Percentiles rank a stretch among this genome's conserved stretches.
These are phyloP conservation scores for Abrus precatorius DNA, from an alignment of 306 rosid genomes.

Conservation along the genomic window DNA sequence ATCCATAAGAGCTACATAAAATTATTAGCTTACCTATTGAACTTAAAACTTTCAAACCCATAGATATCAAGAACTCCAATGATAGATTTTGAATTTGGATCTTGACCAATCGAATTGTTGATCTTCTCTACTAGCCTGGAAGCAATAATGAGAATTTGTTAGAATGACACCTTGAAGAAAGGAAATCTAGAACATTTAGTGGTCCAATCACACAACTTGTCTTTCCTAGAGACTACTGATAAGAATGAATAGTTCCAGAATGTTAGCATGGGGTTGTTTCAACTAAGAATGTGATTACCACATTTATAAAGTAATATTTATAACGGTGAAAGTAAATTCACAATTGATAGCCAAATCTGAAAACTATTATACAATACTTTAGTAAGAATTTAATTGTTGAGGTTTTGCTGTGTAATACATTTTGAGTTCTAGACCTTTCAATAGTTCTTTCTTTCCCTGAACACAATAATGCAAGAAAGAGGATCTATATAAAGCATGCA, in stretches of 20 bases:
- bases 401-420: background rate
- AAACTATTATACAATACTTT: constrained; percentile 21
- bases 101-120: constrained; percentile 96
- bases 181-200: constrained; percentile 28
- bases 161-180: constrained; percentile 50
- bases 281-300: constrained; percentile 14
- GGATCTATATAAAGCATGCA: constrained; percentile 17
- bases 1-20: constrained; percentile 41
- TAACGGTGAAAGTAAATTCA: constrained; percentile 14
- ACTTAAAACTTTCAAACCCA: constrained; percentile 98
- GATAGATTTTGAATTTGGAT: constrained; percentile 89
- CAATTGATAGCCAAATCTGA: constrained; percentile 20
- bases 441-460: constrained; percentile 31
- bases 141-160: constrained; percentile 38
- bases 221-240: constrained; percentile 22
- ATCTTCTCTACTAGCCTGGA: constrained; percentile 97
- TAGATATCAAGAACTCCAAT: constrained; percentile 99
- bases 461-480: constrained; percentile 39
- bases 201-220: constrained; percentile 18
- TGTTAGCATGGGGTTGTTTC: constrained; percentile 13
- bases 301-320: constrained; percentile 21
- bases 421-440: constrained; percentile 20
- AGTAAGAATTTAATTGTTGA: constrained; percentile 23
- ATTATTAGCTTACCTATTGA: constrained; percentile 77
- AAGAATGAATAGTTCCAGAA: constrained; percentile 4